Evolutionary conservation across 2,329 filamentous ascomycete species (phyloP).

Genomic region (Alternaria tenuissima): DNA sequence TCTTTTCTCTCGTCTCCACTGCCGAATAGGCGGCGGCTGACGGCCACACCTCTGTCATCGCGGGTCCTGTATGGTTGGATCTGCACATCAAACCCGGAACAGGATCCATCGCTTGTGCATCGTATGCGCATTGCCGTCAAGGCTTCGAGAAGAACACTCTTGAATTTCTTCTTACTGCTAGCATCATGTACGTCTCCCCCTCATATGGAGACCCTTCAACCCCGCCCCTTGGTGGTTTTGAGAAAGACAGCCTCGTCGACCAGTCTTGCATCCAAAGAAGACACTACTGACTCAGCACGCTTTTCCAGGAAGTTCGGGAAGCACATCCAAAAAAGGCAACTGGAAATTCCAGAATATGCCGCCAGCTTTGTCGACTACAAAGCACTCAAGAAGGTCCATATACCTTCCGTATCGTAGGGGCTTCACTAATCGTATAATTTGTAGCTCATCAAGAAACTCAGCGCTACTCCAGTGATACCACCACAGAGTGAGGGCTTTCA

Average conservation of each 20-base stretch:
- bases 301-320: constrained; percentile 96
- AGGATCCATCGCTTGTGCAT: constrained; percentile 44
- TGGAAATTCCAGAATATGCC: constrained; percentile 98
- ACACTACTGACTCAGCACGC: constrained; percentile 49
- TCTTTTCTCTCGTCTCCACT: constrained; percentile 37
- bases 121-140: constrained; percentile 33
- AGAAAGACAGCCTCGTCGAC: constrained; percentile 47
- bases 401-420: constrained; percentile 2
- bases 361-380: constrained; percentile 99
- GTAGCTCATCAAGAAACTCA: constrained; percentile 98
- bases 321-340: constrained; percentile 98
- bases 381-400: constrained; percentile 89
- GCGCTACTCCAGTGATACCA: constrained; percentile 83
- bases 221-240: constrained; percentile 39
- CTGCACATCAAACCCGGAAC: constrained; percentile 28
- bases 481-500: constrained; percentile 71
- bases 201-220: constrained; percentile 46
- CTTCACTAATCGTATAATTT: constrained; percentile 26
- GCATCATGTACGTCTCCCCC: constrained; percentile 50
- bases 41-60: constrained; percentile 38
- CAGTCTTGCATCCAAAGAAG: constrained; percentile 48
- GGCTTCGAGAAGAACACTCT: constrained; percentile 27
- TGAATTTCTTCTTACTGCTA: constrained; percentile 33
- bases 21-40: constrained; percentile 40
- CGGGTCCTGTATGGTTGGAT: constrained; percentile 46